Base-by-base conservation (phyloP, 1,284 basidiomycete genomes). In the Puccinia coronata region DNA sequence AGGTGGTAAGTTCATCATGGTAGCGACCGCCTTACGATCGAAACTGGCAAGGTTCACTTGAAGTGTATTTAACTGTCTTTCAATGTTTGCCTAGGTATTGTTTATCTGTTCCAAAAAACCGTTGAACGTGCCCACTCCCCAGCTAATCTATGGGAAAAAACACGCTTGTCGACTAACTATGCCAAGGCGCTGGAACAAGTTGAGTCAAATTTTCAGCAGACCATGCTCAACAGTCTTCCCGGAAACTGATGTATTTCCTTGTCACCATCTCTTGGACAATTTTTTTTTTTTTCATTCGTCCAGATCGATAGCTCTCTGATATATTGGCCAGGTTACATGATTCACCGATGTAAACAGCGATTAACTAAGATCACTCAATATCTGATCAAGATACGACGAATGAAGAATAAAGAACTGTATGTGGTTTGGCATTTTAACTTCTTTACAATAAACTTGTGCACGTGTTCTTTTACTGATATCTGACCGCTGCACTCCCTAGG, bases 351-450 rank as follows among this genome's bases (percentile, higher is more conserved):
- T 89, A 99, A 99, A 89, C 97, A 99, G 88, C 91, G 97, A 73
- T 90, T 98, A 53, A 99, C 97, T 23, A 99, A 98, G 88, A 98
- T 99, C 84, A 99, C 96, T 0, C 97, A 99, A 87, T 99, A 98
- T 86, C 90, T 99, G 83, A 98, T 99, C 87, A 97, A 98, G 89
- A 95, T 99, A 93, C 90, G 97, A 82, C 91, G 94, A 59, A 88
- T 98, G 84, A 92, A 92, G 84, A 89, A 96, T 82, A 92, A 93
- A 79, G 92, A 96, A 87, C 92, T 95, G 95, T 96, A 82, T 84
- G 93, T 90, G 36, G 69, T 69, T 82, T 41, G 34, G 18, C 28
- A 39, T n/a, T n/a, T n/a, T n/a, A n/a, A n/a, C n/a, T 39, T 39
- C 14, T 14, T 18, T 20, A 4, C n/a, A 4, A 34, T 23, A 49